Conservation (phyloP, 1,139 yeast genomes). For the Candida freyschussii region DNA sequence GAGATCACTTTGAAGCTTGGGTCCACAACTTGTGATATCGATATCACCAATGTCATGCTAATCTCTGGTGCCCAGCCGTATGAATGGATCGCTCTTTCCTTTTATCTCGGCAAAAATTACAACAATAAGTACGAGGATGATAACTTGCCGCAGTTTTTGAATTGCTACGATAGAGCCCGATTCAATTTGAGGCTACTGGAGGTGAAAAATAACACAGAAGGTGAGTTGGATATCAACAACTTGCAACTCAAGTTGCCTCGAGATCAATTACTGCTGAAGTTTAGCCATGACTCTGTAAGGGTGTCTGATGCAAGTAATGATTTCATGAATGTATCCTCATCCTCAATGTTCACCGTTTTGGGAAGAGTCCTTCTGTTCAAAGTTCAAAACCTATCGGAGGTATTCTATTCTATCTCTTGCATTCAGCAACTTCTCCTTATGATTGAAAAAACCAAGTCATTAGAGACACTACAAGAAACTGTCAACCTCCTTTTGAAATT, state of each 20-base stretch:
- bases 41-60: conserved; percentile 23
- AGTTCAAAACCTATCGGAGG: conserved; percentile 25
- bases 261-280: conserved; percentile 15
- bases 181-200: conserved; percentile 29
- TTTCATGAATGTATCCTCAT: conserved; percentile 1
- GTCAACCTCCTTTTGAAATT: conserved; percentile 31
- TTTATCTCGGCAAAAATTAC: conserved; percentile 35
- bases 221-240: conserved; percentile 18
- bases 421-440: conserved; percentile 29
- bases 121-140: conserved; percentile 35
- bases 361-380: conserved; percentile 22
- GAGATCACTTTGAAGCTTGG: conserved; percentile 14
- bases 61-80: conserved; percentile 26
- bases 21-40: conserved; percentile 9
- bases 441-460: conserved; percentile 30
- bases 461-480: conserved; percentile 23
- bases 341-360: conserved; percentile 3
- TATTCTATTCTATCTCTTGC: conserved; percentile 37
- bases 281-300: conserved; percentile 14
- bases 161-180: conserved; percentile 30
- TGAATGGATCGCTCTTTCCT: conserved; percentile 35
- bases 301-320: conserved; percentile 3
- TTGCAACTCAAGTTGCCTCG: conserved; percentile 15
- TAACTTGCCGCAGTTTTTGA: conserved; percentile 30
- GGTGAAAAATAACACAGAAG: conserved; percentile 13